Conservation (phyloP, 208 protist species). For the Trypanosoma lewisi region DNA sequence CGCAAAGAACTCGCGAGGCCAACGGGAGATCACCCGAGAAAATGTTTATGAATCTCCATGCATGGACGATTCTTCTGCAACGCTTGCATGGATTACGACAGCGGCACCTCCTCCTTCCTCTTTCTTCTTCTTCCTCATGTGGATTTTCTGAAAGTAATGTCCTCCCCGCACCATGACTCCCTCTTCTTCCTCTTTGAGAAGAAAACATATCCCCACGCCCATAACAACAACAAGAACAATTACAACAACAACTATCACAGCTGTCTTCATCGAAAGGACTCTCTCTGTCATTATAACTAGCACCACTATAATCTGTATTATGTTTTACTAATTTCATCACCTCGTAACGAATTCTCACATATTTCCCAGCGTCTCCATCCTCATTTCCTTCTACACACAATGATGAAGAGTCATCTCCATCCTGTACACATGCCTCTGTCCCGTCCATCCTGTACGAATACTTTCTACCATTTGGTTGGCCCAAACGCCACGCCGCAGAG, state of each 20-base stretch:
- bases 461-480: not conserved
- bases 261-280: constrained; percentile 11
- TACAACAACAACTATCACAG: constrained; percentile 12
- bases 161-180: not conserved
- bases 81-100: not conserved
- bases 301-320: constrained; percentile 12
- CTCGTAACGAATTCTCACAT: not conserved
- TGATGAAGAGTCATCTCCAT: not conserved
- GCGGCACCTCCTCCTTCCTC: not conserved
- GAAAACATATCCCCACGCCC: too few relatives aligned
- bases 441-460: not conserved
- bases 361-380: not conserved
- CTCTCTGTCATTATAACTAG: constrained; percentile 1
- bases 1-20: constrained; percentile 29
- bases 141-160: not conserved
- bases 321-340: not conserved
- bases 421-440: not conserved
- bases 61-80: constrained; percentile 4
- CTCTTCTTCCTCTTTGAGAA: too few relatives aligned
- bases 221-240: constrained; percentile 8
- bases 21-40: constrained; percentile 26
- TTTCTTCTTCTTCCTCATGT: not conserved
- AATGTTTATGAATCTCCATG: constrained; percentile 27
- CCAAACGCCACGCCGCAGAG: not conserved
- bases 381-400: not conserved